A percentile compares a stretch with the other conserved stretches of the same genome.
Conservation (phyloP, 2,329 filamentous ascomycete genomes). For the Kalaharituber pfeilii region DNA sequence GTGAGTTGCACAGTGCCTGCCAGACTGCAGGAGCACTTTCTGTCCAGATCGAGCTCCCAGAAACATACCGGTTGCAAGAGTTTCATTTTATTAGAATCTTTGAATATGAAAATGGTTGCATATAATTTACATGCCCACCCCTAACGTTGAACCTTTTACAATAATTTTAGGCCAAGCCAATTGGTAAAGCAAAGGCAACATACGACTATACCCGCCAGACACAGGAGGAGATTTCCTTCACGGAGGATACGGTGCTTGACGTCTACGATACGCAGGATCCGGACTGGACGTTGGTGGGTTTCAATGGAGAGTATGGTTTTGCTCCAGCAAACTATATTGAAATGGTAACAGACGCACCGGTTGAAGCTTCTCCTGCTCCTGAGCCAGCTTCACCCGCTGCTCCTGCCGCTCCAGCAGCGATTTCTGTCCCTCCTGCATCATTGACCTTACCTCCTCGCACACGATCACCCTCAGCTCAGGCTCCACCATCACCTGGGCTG, state of each 20-base stretch:
- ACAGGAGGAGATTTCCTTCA: slow-evolving; percentile 91
- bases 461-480: slow-evolving; percentile 26
- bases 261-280: slow-evolving; percentile 85
- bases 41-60: too few relatives aligned
- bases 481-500: slow-evolving; percentile 23
- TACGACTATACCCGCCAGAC: slow-evolving; percentile 96
- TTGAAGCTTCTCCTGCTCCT: slow-evolving; percentile 2
- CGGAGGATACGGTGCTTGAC: slow-evolving; percentile 65
- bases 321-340: slow-evolving; percentile 95
- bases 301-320: slow-evolving; percentile 76
- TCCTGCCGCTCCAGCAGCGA: slow-evolving; percentile 17
- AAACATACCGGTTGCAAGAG: too few relatives aligned
- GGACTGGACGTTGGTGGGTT: slow-evolving; percentile 87
- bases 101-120: too few relatives aligned
- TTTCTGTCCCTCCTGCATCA: slow-evolving; percentile 32
- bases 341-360: slow-evolving; percentile 31
- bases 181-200: slow-evolving; percentile 66
- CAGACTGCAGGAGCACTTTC: too few relatives aligned
- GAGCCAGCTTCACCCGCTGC: slow-evolving; percentile 15
- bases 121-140: too few relatives aligned
- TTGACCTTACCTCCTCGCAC: slow-evolving; percentile 26
- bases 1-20: slow-evolving; percentile 36
- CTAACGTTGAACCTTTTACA: too few relatives aligned
- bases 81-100: too few relatives aligned
- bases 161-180: slow-evolving; percentile 42